Evolutionary conservation across 2,329 filamentous ascomycete genomes (phyloP), one percentile per base, ranked within the genome.

Genomic region (Furcasterigmium sp.): DNA sequence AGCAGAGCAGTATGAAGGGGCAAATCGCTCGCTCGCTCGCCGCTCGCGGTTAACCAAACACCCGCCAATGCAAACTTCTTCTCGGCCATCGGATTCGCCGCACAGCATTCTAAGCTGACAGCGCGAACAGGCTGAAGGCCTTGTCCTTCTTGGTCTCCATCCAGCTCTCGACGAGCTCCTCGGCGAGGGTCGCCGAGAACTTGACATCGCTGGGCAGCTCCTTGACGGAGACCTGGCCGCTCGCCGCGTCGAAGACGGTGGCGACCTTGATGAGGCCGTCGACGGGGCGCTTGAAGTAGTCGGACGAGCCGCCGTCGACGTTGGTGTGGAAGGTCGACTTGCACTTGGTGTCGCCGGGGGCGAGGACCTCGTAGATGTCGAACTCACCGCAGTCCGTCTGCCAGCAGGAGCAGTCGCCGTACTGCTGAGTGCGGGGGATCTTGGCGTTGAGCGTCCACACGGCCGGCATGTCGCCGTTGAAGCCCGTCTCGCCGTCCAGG

Each of bases 361-460:
- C 70, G 32, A 91, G 76, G 19, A 87, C 73, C 65, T 91, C 87
- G 55, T 84, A 82, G 42, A 90, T 72, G 56, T 91, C 87, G 48
- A 85, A 78, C 65, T 91, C 87, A 53, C 84, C 85, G 58, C 86
- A 90, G 29, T 78, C 55, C 57, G 65, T 70, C 11, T 62, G 63
- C 85, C 85, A 90, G 72, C 87, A 91, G 46, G 79, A 85, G 71
- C 86, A 91, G 3, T 65, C 65, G 49, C 73, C 73, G 66, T 90
- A 90, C 61, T 90, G 85, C 5, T 75, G 67, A 5, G 83, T 82
- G 47, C 81, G 80, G 20, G 85, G 80, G 48, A 91, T 87, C 47
- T 78, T 73, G 15, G 78, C 81, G 64, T 91, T 91, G 47, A 91
- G 76, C 39, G 84, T 68, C 87, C 87, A 91, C 61, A 84, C 75